Evolutionary conservation across 2,329 filamentous ascomycete genomes (phyloP).

Genomic region (Neonectria ditissima): DNA sequence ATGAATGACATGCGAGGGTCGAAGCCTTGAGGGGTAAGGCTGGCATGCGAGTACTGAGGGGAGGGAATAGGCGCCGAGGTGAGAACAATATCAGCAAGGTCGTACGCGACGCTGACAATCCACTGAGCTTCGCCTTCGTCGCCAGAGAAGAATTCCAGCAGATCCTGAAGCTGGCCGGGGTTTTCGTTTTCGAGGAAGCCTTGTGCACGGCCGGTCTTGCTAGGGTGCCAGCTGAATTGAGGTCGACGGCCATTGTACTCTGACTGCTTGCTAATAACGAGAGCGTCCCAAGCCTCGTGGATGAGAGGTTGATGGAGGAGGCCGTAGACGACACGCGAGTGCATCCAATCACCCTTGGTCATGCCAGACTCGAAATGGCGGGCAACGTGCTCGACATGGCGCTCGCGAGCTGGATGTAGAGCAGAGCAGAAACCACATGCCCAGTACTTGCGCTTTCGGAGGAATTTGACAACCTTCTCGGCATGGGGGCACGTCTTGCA

Average conservation of each 20-base stretch:
- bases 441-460: conserved; percentile 74
- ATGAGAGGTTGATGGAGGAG: conserved; percentile 74
- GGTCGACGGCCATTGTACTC: conserved; percentile 67
- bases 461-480: conserved; percentile 71
- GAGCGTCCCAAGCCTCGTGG: conserved; percentile 70
- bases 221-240: conserved; percentile 71
- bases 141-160: conserved; percentile 73
- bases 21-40: conserved; percentile 42
- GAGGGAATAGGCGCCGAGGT: conserved; percentile 49
- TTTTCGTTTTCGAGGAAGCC: conserved; percentile 72
- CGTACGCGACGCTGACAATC: conserved; percentile 69
- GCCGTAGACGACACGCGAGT: conserved; percentile 75
- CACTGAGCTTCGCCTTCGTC: conserved; percentile 67
- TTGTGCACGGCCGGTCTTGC: conserved; percentile 67
- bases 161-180: conserved; percentile 71
- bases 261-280: conserved; percentile 65
- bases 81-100: conserved; percentile 63
- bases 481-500: conserved; percentile 75
- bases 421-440: conserved; percentile 76
- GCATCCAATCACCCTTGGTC: conserved; percentile 75
- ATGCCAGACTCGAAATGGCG: conserved; percentile 74
- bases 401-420: conserved; percentile 72
- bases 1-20: conserved; percentile 48
- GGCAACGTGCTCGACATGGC: conserved; percentile 76
- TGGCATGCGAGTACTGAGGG: conserved; percentile 47